Conservation (phyloP, 768 basidiomycete species). For the Plicaturopsis crispa region DNA sequence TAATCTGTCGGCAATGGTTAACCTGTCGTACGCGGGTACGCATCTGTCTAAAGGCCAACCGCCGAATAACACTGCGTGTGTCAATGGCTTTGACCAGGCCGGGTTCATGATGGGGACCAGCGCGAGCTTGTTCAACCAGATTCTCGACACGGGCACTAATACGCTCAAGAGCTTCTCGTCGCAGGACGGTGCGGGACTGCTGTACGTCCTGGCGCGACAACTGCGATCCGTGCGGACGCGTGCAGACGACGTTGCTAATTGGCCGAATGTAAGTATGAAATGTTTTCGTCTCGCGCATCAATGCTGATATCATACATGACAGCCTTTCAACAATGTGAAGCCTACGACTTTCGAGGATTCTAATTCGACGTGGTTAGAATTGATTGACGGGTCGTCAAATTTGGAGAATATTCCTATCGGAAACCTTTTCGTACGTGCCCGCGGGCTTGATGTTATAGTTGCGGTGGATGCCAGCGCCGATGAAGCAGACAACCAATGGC, state of each 20-base stretch:
- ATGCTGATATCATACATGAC: constrained; percentile 5
- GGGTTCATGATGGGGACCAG: constrained; percentile 73
- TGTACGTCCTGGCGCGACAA: constrained; percentile 41
- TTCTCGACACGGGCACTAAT: constrained; percentile 32
- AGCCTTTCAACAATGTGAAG: constrained; percentile 48
- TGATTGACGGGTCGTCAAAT: constrained; percentile 70
- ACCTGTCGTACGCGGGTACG: constrained; percentile 59
- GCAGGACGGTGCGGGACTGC: constrained; percentile 29
- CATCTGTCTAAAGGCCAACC: constrained; percentile 50
- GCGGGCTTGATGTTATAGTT: constrained; percentile 68
- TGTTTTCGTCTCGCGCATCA: background rate
- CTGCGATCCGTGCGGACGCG: constrained; percentile 41
- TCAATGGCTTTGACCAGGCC: constrained; percentile 67
- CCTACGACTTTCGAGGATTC: constrained; percentile 45
- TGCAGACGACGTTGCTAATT: constrained; percentile 56
- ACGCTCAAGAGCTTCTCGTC: constrained; percentile 30
- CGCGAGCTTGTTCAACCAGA: constrained; percentile 59
- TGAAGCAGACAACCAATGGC: constrained; percentile 50
- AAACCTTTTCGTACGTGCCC: constrained; percentile 61
- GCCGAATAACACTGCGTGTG: constrained; percentile 50
- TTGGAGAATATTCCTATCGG: constrained; percentile 64
- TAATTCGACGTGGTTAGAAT: constrained; percentile 41
- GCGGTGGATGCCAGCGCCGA: constrained; percentile 66
- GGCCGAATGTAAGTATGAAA: constrained; percentile 42
- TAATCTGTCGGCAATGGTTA: constrained; percentile 60